A percentile compares a stretch with the other conserved stretches of the same genome.
Evolutionary conservation across 805 yeast genomes (phyloP).

Genomic region (Wickerhamia fluorescens): DNA sequence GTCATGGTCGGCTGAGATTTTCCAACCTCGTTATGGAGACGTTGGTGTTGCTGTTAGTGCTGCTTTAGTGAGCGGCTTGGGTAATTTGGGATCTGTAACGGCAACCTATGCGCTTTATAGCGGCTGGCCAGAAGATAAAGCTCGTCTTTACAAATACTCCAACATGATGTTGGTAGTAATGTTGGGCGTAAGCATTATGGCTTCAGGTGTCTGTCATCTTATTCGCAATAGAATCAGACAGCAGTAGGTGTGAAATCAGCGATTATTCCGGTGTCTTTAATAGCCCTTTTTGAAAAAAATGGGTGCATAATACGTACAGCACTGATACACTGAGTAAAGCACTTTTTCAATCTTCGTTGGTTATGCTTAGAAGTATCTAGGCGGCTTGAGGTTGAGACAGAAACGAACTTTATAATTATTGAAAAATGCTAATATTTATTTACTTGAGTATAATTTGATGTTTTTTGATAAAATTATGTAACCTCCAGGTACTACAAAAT

Average conservation of each 20-base stretch:
- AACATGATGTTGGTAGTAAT: constrained; percentile 81
- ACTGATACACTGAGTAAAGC: no score
- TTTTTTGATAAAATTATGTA: no score
- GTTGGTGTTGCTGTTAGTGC: constrained; percentile 79
- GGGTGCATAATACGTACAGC: no score
- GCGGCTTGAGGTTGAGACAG: no score
- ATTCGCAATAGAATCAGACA: constrained; percentile 26
- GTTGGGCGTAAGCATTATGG: constrained; percentile 64
- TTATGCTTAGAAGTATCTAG: no score
- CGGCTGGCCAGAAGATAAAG: constrained; percentile 80
- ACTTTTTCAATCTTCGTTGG: no score
- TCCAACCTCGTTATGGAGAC: constrained; percentile 66
- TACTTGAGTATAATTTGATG: no score
- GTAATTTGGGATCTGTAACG: constrained; percentile 79
- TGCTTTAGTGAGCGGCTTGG: constrained; percentile 80
- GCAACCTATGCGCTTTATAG: constrained; percentile 79
- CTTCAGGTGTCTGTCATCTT: constrained; percentile 26
- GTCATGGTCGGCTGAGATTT: constrained; percentile 77
- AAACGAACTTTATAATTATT: no score
- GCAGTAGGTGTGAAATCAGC: constrained; percentile 1
- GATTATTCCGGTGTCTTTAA: no score
- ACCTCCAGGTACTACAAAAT: no score
- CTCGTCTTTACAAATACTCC: constrained; percentile 55
- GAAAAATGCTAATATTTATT: no score
- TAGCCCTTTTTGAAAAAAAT: no score